Conservation (phyloP, 495 filamentous ascomycete genomes). For the Penicillium cinerascens region DNA sequence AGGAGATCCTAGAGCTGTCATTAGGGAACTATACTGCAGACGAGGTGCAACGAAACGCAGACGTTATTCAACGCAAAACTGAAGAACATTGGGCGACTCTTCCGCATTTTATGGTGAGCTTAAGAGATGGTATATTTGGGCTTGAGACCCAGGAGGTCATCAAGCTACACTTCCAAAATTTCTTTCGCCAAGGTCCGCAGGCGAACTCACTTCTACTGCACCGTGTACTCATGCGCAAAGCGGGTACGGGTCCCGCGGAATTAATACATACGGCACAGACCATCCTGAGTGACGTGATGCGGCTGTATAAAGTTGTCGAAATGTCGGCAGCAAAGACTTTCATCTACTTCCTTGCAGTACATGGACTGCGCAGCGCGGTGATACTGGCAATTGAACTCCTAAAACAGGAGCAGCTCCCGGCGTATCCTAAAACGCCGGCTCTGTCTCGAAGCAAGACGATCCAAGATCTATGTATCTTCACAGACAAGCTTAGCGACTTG, state of each 20-base stretch:
- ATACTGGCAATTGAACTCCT: neutral
- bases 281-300: conserved; percentile 2
- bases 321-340: neutral
- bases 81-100: conserved; percentile 3
- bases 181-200: conserved; percentile 3
- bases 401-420: neutral
- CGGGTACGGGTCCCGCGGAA: conserved; percentile 1
- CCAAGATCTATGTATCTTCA: neutral
- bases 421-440: neutral
- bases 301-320: conserved; percentile 1
- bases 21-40: conserved; percentile 2
- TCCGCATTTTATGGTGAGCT: neutral
- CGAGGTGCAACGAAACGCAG: neutral
- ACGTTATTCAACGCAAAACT: neutral
- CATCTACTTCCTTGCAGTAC: conserved; percentile 3
- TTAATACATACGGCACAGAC: neutral
- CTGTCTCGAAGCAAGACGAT: conserved; percentile 2
- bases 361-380: conserved; percentile 3
- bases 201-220: conserved; percentile 1
- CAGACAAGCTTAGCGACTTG: neutral
- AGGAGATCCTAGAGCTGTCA: conserved; percentile 2
- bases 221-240: conserved; percentile 3
- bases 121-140: neutral
- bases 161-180: neutral
- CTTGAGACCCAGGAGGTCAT: neutral